phyloP scores from a whole-genome alignment of 2,329 filamentous ascomycete species.

The Albifimbria verrucaria region DNA sequence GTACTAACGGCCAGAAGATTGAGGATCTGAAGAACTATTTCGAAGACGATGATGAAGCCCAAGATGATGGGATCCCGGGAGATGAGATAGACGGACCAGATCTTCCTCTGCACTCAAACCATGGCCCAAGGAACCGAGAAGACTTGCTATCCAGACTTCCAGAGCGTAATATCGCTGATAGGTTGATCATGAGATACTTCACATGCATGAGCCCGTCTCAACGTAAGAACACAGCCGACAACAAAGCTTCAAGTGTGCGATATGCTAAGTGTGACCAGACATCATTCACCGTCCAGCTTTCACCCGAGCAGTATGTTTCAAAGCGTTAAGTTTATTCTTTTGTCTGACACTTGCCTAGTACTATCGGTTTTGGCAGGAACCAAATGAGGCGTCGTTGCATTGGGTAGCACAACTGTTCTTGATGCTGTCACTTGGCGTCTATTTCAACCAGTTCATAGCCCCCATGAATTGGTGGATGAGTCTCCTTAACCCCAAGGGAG shows the following conservation, averaged over 20 bases:
- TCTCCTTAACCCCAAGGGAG: constrained; percentile 36
- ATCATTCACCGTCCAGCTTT: constrained; percentile 53
- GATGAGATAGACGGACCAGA: constrained; percentile 37
- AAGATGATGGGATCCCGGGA: constrained; percentile 27
- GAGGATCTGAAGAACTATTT: constrained; percentile 58
- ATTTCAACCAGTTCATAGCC: constrained; percentile 41
- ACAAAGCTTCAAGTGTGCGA: neutral
- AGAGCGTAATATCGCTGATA: constrained; percentile 42
- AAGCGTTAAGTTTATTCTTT: neutral
- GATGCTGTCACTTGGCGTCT: constrained; percentile 39
- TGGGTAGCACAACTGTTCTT: constrained; percentile 53
- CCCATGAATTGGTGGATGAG: constrained; percentile 40
- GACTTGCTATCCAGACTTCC: constrained; percentile 49
- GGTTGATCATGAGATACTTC: constrained; percentile 52
- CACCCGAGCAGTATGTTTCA: constrained; percentile 34
- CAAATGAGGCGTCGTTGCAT: constrained; percentile 32
- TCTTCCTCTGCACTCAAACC: constrained; percentile 38
- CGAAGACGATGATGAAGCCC: constrained; percentile 40
- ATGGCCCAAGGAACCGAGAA: constrained; percentile 35
- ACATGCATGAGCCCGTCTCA: constrained; percentile 49
- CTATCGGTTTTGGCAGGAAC: constrained; percentile 45
- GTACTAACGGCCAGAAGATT: constrained; percentile 37
- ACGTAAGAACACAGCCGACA: constrained; percentile 30
- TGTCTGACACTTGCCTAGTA: constrained; percentile 35
- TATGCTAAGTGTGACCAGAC: constrained; percentile 31